Base-by-base conservation (phyloP, 2,329 filamentous ascomycete genomes). In the Nemania serpens region DNA sequence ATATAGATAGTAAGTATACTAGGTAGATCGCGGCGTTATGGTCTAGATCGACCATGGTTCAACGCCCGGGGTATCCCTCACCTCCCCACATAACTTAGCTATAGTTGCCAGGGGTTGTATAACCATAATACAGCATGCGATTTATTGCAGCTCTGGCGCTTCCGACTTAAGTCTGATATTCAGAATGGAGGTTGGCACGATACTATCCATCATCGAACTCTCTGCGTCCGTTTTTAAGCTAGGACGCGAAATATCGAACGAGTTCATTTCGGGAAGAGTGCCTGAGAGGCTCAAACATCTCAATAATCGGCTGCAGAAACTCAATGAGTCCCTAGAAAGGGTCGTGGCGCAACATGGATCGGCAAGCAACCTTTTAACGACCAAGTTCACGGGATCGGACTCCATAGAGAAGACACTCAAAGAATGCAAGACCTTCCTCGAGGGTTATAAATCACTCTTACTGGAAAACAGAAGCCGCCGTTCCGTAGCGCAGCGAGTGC, bases 401-500 rank as follows among this genome's bases (percentile, higher is more conserved):
- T 51, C 61, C 25, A 55, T 68, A 46, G 56, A 62, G 49, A 63
- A 65, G 17, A 70, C 68, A 33, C 62, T 70, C 15, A 63, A 41
- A 11, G 69, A 70, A 22, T 69, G 65, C 58, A 65, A 69, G 52
- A 20, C 57, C 1, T 70, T 69, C 41, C 67, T 70, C 34, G 59
- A 61, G 33, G 49, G 66, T 6, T 69, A 70, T 63, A 62, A 64
- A 37, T 57, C 61, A 17, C 58, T 65, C 5, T 48, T 69, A 10
- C 52, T 45, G 13, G 36, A 61, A 48, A 52, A n/a, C n/a, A 41
- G 47, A 22, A 39, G 58, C 2, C 43, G 55, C 2, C 45, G 61
- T 18, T 43, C 54, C 42, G 20, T 57, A 36, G 52, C 52, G 33
- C 64, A 63, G 41, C 59, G 64, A 43, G 49, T 65, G 25, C 39